Percentiles rank a stretch among this genome's conserved stretches.
Conservation (phyloP, 805 yeast species). For the Torulaspora quercuum region DNA sequence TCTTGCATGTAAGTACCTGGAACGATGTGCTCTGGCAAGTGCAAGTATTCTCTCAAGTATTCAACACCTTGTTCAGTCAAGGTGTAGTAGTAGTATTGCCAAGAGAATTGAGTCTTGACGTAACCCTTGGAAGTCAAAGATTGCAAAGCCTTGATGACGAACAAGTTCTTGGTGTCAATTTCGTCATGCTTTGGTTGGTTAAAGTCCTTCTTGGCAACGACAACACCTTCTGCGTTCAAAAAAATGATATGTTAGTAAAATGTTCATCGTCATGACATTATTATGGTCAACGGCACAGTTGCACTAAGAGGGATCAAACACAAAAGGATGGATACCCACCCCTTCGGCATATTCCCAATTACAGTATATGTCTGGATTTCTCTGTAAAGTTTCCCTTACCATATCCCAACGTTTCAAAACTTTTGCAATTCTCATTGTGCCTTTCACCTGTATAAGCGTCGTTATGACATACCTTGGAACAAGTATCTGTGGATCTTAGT, state of each 20-base stretch:
- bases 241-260: conserved; percentile 33
- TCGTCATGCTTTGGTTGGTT: conserved; percentile 97
- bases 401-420: too few relatives aligned
- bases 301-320: too few relatives aligned
- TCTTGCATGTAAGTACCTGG: conserved; percentile 97
- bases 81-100: conserved; percentile 99
- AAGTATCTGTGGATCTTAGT: conserved; percentile 98
- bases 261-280: too few relatives aligned
- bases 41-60: conserved; percentile 95
- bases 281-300: too few relatives aligned
- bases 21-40: conserved; percentile 97
- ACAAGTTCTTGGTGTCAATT: conserved; percentile 96
- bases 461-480: conserved; percentile 84
- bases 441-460: too few relatives aligned
- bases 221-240: conserved; percentile 99
- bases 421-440: too few relatives aligned
- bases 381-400: too few relatives aligned
- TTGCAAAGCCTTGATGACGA: conserved; percentile 97
- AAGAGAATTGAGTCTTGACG: conserved; percentile 99
- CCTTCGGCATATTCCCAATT: too few relatives aligned
- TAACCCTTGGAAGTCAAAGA: conserved; percentile 97
- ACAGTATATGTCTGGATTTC: too few relatives aligned
- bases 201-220: conserved; percentile 99
- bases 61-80: conserved; percentile 99
- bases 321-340: too few relatives aligned